Conservation (phyloP, 108 stramenopile species). For the Ochromonas danica region DNA sequence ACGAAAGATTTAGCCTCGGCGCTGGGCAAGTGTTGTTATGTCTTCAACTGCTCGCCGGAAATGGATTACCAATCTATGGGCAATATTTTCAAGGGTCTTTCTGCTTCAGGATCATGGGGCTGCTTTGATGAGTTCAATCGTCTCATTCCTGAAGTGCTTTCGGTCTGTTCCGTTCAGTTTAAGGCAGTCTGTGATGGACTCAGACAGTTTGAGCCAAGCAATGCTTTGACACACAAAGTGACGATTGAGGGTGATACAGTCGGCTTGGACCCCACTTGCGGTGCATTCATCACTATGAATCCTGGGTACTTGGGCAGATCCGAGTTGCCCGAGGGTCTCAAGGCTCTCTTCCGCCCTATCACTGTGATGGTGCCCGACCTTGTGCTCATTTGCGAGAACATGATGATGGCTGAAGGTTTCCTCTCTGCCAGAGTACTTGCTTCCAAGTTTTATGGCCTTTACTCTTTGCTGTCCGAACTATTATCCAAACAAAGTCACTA, state of each 20-base stretch:
- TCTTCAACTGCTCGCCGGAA: slow-evolving; percentile 68
- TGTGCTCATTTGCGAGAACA: slow-evolving; percentile 71
- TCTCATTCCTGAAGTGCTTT: slow-evolving; percentile 63
- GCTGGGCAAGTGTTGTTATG: slow-evolving; percentile 61
- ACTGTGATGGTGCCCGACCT: slow-evolving; percentile 74
- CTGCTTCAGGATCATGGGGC: slow-evolving; percentile 67
- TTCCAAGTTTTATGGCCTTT: slow-evolving; percentile 69
- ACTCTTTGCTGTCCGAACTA: slow-evolving; percentile 61
- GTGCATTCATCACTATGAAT: slow-evolving; percentile 74
- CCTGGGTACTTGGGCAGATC: slow-evolving; percentile 71
- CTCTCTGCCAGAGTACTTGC: slow-evolving; percentile 62
- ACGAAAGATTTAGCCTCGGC: slow-evolving; percentile 62
- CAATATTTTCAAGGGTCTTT: slow-evolving; percentile 70
- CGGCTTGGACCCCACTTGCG: slow-evolving; percentile 61
- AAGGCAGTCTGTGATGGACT: slow-evolving; percentile 51
- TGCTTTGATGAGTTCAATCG: slow-evolving; percentile 79
- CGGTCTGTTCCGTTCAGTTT: slow-evolving; percentile 58
- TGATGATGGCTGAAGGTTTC: slow-evolving; percentile 73
- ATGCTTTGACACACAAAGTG: slow-evolving; percentile 12
- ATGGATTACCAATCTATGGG: slow-evolving; percentile 70
- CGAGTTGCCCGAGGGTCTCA: slow-evolving; percentile 70
- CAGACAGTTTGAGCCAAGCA: neutral
- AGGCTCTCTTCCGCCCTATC: slow-evolving; percentile 71
- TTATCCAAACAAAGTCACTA: slow-evolving; percentile 70
- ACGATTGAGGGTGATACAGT: slow-evolving; percentile 58